phyloP scores from a whole-genome alignment of 495 filamentous ascomycete genomes.

The Penicillium roqueforti region DNA sequence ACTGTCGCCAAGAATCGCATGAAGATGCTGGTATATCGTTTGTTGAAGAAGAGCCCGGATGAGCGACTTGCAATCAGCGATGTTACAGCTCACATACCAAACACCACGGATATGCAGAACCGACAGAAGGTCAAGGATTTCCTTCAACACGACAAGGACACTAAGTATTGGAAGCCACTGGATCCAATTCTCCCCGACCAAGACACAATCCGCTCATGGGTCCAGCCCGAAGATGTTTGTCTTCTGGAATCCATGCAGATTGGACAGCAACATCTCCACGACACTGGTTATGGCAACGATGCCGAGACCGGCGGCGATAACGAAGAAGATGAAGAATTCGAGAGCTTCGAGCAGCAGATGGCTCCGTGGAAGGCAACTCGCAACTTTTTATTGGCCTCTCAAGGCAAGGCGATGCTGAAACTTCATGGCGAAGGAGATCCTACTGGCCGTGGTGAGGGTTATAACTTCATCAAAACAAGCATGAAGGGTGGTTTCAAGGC shows the following conservation, averaged over 20 bases:
- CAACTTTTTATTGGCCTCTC: conserved; percentile 88
- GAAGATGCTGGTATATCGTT: conserved; percentile 88
- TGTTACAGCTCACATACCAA: conserved; percentile 82
- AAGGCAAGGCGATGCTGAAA: conserved; percentile 94
- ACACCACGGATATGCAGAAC: conserved; percentile 89
- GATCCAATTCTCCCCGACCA: conserved; percentile 70
- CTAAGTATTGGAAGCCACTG: conserved; percentile 78
- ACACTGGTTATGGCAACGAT: conserved; percentile 73
- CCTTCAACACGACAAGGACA: conserved; percentile 77
- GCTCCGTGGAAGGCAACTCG: conserved; percentile 94
- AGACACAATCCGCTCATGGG: conserved; percentile 71
- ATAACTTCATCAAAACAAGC: conserved; percentile 92
- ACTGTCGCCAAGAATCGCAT: conserved; percentile 91
- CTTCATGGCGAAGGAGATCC: conserved; percentile 94
- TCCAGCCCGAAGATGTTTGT: conserved; percentile 93
- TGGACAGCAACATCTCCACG: conserved; percentile 74
- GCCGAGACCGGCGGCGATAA: conserved; percentile 69
- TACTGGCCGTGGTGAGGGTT: conserved; percentile 87
- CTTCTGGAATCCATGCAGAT: conserved; percentile 96
- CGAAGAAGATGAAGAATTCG: conserved; percentile 59
- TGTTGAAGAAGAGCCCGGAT: conserved; percentile 69
- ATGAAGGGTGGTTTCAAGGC: conserved; percentile 99
- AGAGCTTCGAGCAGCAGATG: conserved; percentile 80
- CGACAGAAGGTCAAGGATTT: conserved; percentile 97
- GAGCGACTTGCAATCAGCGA: conserved; percentile 66